phyloP scores from a whole-genome alignment of 192 early-diverging fungal genomes.

The Globomyces pollinis-pini region DNA sequence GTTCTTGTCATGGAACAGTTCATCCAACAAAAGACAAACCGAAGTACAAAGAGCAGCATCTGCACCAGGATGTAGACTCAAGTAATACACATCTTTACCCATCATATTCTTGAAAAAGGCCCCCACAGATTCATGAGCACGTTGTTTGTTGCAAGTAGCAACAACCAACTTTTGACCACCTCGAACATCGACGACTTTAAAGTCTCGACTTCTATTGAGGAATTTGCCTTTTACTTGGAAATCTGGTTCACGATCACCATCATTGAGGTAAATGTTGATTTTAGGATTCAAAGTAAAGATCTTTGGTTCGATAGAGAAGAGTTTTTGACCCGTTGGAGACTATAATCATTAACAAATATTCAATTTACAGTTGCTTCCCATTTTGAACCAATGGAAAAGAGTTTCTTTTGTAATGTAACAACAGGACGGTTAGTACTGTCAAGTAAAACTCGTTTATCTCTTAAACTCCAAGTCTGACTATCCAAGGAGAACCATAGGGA shows the following conservation, averaged over 20 bases:
- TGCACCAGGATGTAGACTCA: conserved; percentile 11
- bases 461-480: conserved; percentile 7
- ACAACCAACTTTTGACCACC: conserved; percentile 1
- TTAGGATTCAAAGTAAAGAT: conserved; percentile 4
- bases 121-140: neutral
- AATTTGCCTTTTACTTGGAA: conserved; percentile 7
- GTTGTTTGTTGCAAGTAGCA: neutral
- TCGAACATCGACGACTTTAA: conserved; percentile 4
- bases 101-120: conserved; percentile 12
- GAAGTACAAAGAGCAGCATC: conserved; percentile 6
- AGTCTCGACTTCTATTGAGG: conserved; percentile 3
- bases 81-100: conserved; percentile 3
- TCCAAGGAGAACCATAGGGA: conserved; percentile 9
- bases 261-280: neutral
- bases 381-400: neutral
- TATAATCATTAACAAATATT: neutral
- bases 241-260: conserved; percentile 13
- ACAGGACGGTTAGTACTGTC: conserved; percentile 7
- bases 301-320: conserved; percentile 9
- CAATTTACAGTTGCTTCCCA: conserved; percentile 8
- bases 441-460: conserved; percentile 9
- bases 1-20: conserved; percentile 9
- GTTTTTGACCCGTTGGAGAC: neutral
- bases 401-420: neutral
- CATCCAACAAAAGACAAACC: conserved; percentile 12